Percentiles rank a stretch among this genome's conserved stretches.
phyloP scores from a whole-genome alignment of 2,329 filamentous ascomycete genomes.

The Xylariaceae sp. region DNA sequence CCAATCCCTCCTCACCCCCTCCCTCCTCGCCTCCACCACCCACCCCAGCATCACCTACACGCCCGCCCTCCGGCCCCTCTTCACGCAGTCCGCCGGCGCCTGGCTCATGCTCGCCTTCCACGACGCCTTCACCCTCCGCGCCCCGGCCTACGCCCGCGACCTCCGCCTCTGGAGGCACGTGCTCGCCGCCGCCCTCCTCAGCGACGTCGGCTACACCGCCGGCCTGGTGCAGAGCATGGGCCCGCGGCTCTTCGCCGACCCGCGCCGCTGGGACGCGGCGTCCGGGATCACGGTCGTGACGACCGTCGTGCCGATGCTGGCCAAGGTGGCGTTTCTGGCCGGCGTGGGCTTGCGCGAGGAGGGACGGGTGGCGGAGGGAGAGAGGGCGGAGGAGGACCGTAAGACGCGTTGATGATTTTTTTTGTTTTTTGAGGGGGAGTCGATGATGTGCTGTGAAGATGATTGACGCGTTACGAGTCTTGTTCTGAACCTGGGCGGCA shows the following conservation, averaged over 20 bases:
- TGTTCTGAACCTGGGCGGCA: too few relatives aligned
- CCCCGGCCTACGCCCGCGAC: constrained; percentile 3
- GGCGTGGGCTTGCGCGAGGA: constrained; percentile 11
- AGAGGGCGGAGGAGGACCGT: background rate
- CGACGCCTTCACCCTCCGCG: constrained; percentile 14
- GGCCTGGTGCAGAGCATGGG: constrained; percentile 16
- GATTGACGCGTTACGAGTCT: too few relatives aligned
- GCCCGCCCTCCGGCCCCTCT: constrained; percentile 10
- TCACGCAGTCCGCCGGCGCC: constrained; percentile 15
- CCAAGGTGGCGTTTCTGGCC: constrained; percentile 15
- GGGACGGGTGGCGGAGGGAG: background rate
- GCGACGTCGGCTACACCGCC: constrained; percentile 15
- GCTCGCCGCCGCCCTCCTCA: constrained; percentile 14
- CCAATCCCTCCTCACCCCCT: constrained; percentile 11
- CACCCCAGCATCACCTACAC: constrained; percentile 14
- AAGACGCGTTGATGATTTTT: constrained; percentile 8
- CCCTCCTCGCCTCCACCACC: constrained; percentile 5
- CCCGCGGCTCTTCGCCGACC: constrained; percentile 10
- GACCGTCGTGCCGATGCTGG: constrained; percentile 14
- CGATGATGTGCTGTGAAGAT: too few relatives aligned
- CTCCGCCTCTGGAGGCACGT: constrained; percentile 15
- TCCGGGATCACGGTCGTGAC: constrained; percentile 9
- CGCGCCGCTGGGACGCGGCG: constrained; percentile 9
- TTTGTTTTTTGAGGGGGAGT: too few relatives aligned
- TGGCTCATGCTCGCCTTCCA: constrained; percentile 19